Evolutionary conservation across 768 basidiomycete species (phyloP).

Genomic region (Mycena venus): DNA sequence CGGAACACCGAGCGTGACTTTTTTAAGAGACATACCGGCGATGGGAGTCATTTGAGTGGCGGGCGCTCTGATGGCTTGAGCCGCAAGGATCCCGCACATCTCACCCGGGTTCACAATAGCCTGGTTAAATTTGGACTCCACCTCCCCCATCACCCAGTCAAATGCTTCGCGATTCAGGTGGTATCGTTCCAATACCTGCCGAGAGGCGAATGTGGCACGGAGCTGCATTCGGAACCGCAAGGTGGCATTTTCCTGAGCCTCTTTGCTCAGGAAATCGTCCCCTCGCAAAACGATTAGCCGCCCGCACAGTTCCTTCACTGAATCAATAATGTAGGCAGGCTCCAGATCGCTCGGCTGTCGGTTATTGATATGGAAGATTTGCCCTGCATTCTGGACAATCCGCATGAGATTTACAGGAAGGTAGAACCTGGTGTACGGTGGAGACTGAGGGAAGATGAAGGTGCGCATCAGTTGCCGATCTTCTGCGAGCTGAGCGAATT

Average conservation of each 20-base stretch:
- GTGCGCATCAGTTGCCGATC: slow-evolving; percentile 83
- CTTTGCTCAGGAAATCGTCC: slow-evolving; percentile 76
- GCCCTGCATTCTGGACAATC: slow-evolving; percentile 93
- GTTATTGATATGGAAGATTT: slow-evolving; percentile 97
- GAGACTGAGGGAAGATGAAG: slow-evolving; percentile 86
- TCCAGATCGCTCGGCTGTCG: slow-evolving; percentile 94
- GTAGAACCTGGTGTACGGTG: slow-evolving; percentile 81
- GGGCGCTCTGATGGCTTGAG: slow-evolving; percentile 99
- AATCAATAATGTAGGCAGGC: slow-evolving; percentile 87
- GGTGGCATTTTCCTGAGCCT: slow-evolving; percentile 91
- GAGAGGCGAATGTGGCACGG: slow-evolving; percentile 88
- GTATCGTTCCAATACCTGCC: slow-evolving; percentile 88
- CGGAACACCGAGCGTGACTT: slow-evolving; percentile 99
- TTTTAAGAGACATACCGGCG: slow-evolving; percentile 98
- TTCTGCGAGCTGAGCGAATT: slow-evolving; percentile 71
- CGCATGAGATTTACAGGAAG: slow-evolving; percentile 96
- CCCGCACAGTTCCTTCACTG: slow-evolving; percentile 79
- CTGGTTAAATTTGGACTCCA: slow-evolving; percentile 96
- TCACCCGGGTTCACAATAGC: slow-evolving; percentile 94
- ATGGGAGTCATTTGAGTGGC: slow-evolving; percentile 99
- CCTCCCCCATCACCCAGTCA: slow-evolving; percentile 97
- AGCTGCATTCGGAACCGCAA: slow-evolving; percentile 95
- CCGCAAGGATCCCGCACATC: slow-evolving; percentile 98
- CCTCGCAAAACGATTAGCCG: slow-evolving; percentile 90
- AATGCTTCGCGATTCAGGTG: slow-evolving; percentile 95